Percentiles rank a stretch among this genome's conserved stretches.
Conservation (phyloP, 345 rosid genomes). For the Zanthoxylum bungeanum region DNA sequence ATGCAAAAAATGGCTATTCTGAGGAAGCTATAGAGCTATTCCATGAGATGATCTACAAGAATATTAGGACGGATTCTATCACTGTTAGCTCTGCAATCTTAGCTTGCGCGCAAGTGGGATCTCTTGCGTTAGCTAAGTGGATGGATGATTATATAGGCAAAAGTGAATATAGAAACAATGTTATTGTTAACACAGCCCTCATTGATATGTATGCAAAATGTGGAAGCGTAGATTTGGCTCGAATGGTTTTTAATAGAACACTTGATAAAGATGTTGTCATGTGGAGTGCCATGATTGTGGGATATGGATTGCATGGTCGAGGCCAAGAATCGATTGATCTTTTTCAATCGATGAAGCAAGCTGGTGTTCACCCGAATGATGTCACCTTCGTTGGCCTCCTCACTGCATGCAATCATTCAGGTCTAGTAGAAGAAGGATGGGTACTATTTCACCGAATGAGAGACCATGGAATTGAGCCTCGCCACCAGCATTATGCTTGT, state of each 20-base stretch:
- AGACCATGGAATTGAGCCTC: conserved; percentile 48
- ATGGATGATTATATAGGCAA: conserved; percentile 43
- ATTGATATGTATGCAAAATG: conserved; percentile 78
- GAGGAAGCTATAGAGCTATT: conserved; percentile 55
- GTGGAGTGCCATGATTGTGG: conserved; percentile 74
- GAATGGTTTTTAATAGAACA: conserved; percentile 50
- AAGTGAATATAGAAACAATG: conserved; percentile 37
- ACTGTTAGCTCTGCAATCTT: conserved; percentile 50
- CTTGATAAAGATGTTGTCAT: conserved; percentile 55
- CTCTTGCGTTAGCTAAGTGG: conserved; percentile 62
- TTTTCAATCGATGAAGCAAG: conserved; percentile 43
- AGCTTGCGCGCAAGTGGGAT: conserved; percentile 68
- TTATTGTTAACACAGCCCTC: conserved; percentile 45
- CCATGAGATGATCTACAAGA: conserved; percentile 40
- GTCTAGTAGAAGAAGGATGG: conserved; percentile 68
- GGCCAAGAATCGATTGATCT: conserved; percentile 57
- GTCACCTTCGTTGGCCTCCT: conserved; percentile 68
- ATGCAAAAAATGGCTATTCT: conserved; percentile 63
- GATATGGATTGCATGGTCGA: conserved; percentile 67
- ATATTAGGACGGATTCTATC: conserved; percentile 46
- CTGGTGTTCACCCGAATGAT: conserved; percentile 55
- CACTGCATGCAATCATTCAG: conserved; percentile 65
- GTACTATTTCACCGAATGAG: conserved; percentile 55
- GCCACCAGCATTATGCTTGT: conserved; percentile 66
- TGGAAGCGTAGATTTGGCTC: conserved; percentile 53